Evolutionary conservation across 768 basidiomycete species (phyloP), one percentile per base, ranked within the genome.

Genomic region (Boletus pseudo-olivaceus): DNA sequence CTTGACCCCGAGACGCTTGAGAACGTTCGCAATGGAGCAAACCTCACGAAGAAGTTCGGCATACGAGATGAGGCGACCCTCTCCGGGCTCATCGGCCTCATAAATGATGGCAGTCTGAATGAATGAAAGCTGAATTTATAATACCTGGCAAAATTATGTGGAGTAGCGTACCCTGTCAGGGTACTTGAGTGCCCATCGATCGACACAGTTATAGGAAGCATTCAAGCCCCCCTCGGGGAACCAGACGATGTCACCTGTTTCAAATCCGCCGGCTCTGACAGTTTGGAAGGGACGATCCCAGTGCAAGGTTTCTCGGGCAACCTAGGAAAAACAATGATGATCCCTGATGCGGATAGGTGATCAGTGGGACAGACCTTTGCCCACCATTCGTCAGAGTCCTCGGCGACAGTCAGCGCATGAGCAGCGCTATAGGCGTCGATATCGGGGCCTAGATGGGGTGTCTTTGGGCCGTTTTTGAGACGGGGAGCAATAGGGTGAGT

Each of bases 201-300:
- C 97, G 47, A 99, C 92, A 65, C 93, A 96, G 73, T 99, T 99
- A 80, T 98, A 98, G 9, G 93, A 85, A 1, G 88, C 96, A 66
- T 95, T 97, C 62, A 96, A 73, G 5, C 78, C 87, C 30, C 96
- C 96, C 64, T 99, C 95, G 5, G 93, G 93, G 81, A 98, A 98
- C 96, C 96, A 98, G 58, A 81, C 81, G 55, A 96, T 85, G 68
- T 97, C 92, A 29, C 95, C 96, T 2, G 80, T 82, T 64, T 81
- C 78, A 65, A 98, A 98, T 7, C 79, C 76, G 41, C 96, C 96
- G 5, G 88, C 76, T 64, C 87, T 77, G 54, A 98, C 93, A 26
- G 85, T 93, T 56, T 84, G 78, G 81, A 97, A 98, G 11, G 90
- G 91, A 32, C 87, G 81, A 70, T 94, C 84, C 93, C 93, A 94